A percentile compares a stretch with the other conserved stretches of the same genome.
phyloP scores from a whole-genome alignment of 1,139 yeast genomes.

The Saccharomyces pastorianus region DNA sequence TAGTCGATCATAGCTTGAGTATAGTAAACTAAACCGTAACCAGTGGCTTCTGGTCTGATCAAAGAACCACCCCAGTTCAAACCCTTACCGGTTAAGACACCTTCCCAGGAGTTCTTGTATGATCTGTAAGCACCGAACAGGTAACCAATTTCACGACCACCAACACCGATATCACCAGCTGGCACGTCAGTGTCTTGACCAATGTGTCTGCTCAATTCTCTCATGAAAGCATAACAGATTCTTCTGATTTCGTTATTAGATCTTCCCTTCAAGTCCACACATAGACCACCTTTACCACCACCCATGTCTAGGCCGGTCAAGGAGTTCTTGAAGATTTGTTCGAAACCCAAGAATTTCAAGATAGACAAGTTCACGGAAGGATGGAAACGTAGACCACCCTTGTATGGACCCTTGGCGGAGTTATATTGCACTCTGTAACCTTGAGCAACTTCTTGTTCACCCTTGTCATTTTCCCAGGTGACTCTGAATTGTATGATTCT shows the following conservation, averaged over 20 bases:
- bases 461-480: slow-evolving; percentile 93
- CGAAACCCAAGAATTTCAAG: slow-evolving; percentile 93
- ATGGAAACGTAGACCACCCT: slow-evolving; percentile 98
- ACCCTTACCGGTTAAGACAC: slow-evolving; percentile 97
- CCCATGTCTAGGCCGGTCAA: slow-evolving; percentile 96
- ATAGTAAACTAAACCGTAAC: slow-evolving; percentile 94
- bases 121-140: slow-evolving; percentile 95
- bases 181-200: slow-evolving; percentile 98
- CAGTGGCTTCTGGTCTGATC: slow-evolving; percentile 98
- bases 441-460: slow-evolving; percentile 85
- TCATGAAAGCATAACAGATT: slow-evolving; percentile 93
- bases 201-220: slow-evolving; percentile 90
- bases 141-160: slow-evolving; percentile 89
- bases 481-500: slow-evolving; percentile 95
- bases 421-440: slow-evolving; percentile 98
- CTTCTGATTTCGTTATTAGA: slow-evolving; percentile 91
- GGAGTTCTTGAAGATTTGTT: slow-evolving; percentile 97
- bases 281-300: slow-evolving; percentile 99
- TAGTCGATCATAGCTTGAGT: slow-evolving; percentile 96
- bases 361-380: slow-evolving; percentile 93
- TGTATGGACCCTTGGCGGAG: slow-evolving; percentile 97
- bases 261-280: slow-evolving; percentile 94
- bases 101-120: slow-evolving; percentile 88
- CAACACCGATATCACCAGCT: slow-evolving; percentile 93
- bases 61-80: slow-evolving; percentile 97